Conservation (phyloP, 495 filamentous ascomycete species). For the Aspergillus egyptiacus region DNA sequence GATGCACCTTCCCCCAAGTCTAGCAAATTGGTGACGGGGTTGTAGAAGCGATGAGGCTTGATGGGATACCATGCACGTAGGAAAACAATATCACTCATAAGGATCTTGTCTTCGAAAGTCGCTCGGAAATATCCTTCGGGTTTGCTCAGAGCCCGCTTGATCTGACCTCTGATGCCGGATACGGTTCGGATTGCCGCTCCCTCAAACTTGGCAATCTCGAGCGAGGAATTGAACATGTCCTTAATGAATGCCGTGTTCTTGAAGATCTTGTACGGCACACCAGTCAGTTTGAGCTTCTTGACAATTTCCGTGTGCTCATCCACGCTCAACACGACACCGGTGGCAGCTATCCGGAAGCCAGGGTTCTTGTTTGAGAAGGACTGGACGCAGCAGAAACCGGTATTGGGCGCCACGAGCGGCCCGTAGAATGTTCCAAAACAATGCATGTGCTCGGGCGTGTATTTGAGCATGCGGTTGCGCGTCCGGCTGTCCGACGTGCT, state of each 20-base stretch:
- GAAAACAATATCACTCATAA: conserved; percentile 96
- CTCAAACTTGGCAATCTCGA: conserved; percentile 98
- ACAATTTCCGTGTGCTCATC: conserved; percentile 94
- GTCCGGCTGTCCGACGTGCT: conserved; percentile 89
- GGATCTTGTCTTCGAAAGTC: conserved; percentile 95
- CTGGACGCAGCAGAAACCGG: conserved; percentile 90
- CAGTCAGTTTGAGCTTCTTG: conserved; percentile 96
- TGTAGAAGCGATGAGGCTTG: conserved; percentile 92
- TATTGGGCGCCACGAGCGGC: conserved; percentile 89
- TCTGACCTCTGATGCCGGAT: conserved; percentile 90
- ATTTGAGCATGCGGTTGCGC: conserved; percentile 95
- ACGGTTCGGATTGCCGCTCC: conserved; percentile 93
- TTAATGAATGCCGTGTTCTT: conserved; percentile 98
- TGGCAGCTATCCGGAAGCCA: conserved; percentile 89
- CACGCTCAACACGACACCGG: conserved; percentile 85
- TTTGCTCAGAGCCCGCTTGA: conserved; percentile 86
- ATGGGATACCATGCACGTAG: conserved; percentile 94
- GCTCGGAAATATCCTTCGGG: conserved; percentile 93
- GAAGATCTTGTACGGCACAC: conserved; percentile 93
- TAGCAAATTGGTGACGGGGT: conserved; percentile 88
- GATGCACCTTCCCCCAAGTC: conserved; percentile 33
- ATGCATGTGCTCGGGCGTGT: conserved; percentile 97
- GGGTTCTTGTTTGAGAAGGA: conserved; percentile 82
- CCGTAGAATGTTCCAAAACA: conserved; percentile 95
- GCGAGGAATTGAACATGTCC: conserved; percentile 88